Conservation (phyloP, 768 basidiomycete genomes). For the Lentinula raphanica region DNA sequence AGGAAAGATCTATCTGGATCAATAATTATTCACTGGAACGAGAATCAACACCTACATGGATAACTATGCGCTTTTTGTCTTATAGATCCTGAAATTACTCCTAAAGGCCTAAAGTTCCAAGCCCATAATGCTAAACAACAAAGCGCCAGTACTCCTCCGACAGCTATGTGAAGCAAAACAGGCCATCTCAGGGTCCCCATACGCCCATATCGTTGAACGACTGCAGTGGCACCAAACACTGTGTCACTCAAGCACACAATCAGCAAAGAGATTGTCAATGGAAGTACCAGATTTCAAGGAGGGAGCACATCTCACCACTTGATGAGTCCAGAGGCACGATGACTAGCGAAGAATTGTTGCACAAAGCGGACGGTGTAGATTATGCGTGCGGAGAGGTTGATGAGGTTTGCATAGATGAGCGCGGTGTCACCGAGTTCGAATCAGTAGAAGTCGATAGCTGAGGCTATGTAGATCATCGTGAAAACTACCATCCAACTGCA, state of each 20-base stretch:
- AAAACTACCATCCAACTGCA: conserved; percentile 74
- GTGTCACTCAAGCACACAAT: conserved; percentile 24
- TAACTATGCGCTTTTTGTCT: too few relatives aligned
- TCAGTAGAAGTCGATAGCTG: conserved; percentile 43
- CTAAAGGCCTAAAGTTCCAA: conserved; percentile 18
- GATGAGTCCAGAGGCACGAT: conserved; percentile 13
- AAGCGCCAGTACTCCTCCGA: conserved; percentile 25
- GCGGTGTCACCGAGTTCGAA: conserved; percentile 56
- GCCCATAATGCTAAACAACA: conserved; percentile 27
- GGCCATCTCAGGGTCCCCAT: conserved; percentile 19
- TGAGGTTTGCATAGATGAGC: conserved; percentile 72
- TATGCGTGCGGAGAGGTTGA: conserved; percentile 60
- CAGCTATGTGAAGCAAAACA: conserved; percentile 27
- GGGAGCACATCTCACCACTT: conserved; percentile 24
- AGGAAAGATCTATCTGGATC: too few relatives aligned
- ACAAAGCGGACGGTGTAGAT: conserved; percentile 52
- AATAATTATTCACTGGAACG: too few relatives aligned
- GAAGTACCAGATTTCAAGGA: conserved; percentile 15
- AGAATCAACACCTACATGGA: too few relatives aligned
- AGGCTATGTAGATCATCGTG: conserved; percentile 60
- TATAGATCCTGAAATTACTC: too few relatives aligned
- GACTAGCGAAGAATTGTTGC: conserved; percentile 37
- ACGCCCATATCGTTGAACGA: conserved; percentile 18
- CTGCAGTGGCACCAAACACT: conserved; percentile 15
- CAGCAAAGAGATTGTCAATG: conserved; percentile 19